Percentiles rank a stretch among this genome's conserved stretches.
Evolutionary conservation across 1,139 yeast genomes (phyloP).

Genomic region (Suhomyces maxii): DNA sequence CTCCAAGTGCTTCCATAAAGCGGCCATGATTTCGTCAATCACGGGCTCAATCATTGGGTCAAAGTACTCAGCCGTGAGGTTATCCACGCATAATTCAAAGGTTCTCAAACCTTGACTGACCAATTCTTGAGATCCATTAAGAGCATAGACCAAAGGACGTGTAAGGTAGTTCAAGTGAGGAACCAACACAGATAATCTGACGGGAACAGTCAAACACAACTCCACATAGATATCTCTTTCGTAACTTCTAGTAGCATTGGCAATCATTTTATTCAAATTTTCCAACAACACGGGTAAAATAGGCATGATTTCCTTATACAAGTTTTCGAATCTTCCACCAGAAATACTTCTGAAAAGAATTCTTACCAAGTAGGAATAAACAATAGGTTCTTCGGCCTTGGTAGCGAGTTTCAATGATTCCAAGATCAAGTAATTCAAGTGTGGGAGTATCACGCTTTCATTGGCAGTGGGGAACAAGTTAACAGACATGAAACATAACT

Average conservation of each 20-base stretch:
- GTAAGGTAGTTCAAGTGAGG: slow-evolving; percentile 88
- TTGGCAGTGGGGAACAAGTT: slow-evolving; percentile 85
- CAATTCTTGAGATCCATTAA: slow-evolving; percentile 87
- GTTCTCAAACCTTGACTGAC: slow-evolving; percentile 94
- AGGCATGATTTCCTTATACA: slow-evolving; percentile 92
- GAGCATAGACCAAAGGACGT: slow-evolving; percentile 87
- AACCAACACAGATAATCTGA: slow-evolving; percentile 84
- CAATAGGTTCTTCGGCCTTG: slow-evolving; percentile 87
- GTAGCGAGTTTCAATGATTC: slow-evolving; percentile 80
- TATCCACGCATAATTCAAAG: slow-evolving; percentile 94
- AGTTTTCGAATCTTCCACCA: slow-evolving; percentile 90
- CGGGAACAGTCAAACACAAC: slow-evolving; percentile 93
- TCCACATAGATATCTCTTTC: slow-evolving; percentile 94
- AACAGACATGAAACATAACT: slow-evolving; percentile 93
- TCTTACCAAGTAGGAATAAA: slow-evolving; percentile 83
- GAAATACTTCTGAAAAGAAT: slow-evolving; percentile 92
- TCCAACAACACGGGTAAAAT: slow-evolving; percentile 83
- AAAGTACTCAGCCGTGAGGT: slow-evolving; percentile 91
- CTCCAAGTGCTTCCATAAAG: slow-evolving; percentile 85
- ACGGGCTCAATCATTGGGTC: slow-evolving; percentile 98
- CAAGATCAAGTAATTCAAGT: slow-evolving; percentile 76
- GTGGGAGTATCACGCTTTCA: slow-evolving; percentile 85
- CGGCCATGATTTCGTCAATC: slow-evolving; percentile 88
- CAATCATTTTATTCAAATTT: slow-evolving; percentile 77
- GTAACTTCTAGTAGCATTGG: slow-evolving; percentile 81